Evolutionary conservation across 495 filamentous ascomycete genomes (phyloP), one percentile per base, ranked within the genome.

Genomic region (Saxophila tyrrhenica): DNA sequence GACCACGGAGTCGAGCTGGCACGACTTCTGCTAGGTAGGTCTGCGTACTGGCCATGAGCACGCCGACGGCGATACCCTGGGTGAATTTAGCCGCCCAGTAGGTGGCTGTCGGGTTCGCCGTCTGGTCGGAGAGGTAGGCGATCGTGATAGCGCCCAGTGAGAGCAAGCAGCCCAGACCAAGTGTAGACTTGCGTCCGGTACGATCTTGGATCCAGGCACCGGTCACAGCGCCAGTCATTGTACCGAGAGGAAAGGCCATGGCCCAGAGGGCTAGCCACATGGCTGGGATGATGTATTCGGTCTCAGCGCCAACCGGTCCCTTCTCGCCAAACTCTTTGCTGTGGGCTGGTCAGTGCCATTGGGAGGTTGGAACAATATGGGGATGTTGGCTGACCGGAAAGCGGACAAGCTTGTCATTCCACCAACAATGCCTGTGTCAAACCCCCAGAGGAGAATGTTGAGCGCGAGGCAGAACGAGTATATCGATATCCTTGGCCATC

Each of bases 11-110:
- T 0, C 57, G 48, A 7, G 67, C 51, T 0, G 72, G 71, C 13
- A 74, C 57, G 8, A 72, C 62, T 47, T 76, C 74, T 0, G 72
- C 73, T 64, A 75, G 69, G 55, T 76, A 75, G 0, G 74, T 75
- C 56, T 73, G 70, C 13, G 67, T 63, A 2, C 69, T 65, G 32
- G 66, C 69, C 52, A 72, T 65, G 24, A 73, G 53, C 38, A 71
- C 67, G 1, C 73, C 70, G 19, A 74, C 68, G 2, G 67, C 68
- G 39, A 66, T 54, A 1, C 74, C 74, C 48, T 74, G 71, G 20
- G 73, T 3, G 8, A 63, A 51, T 48, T 60, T 60, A 16, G 57
- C 61, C 2, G 44, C 54, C 16, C 60, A 49, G 50, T 60, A 55
- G 21, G 44, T 50, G 22, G 43, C 53, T 15, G 55, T 57, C 50